Base-by-base conservation (phyloP, 1,284 basidiomycete species). In the Cryptococcus sp. region DNA sequence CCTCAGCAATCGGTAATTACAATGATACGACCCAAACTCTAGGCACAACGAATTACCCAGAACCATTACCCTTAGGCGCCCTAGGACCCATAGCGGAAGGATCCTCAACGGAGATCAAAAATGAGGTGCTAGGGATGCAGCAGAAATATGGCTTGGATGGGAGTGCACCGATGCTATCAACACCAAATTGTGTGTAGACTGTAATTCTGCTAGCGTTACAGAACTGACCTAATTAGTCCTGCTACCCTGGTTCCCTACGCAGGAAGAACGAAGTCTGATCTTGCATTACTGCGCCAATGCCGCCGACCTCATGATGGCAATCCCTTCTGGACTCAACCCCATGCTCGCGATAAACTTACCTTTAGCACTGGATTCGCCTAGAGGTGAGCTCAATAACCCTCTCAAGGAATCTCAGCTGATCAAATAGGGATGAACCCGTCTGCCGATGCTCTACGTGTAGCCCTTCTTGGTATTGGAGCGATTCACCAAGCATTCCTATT, bases 321-420 rank as follows among this genome's bases (percentile, higher is more conserved):
- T 79, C 30, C 77, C 76, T 5, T 64, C 67, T 45, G 73, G 70
- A 37, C 64, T 78, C 46, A 79, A 79, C 58, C 78, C 78, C 2
- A 76, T 79, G 65, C 69, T 78, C 23, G 76, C 76, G 30, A 76
- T 76, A 63, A 77, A 77, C 52, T 65, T 78, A 5, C 78, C 78
- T 8, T 67, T 79, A 30, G 75, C 76, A 14, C 66, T 79, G 14
- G 73, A 71, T 49, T 70, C 69, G 23, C 76, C 72, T 2, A 59
- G 73, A 53, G 71, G 72, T 65, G 49, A 31, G 66, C 53, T 13
- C 3, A 13, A 15, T 13, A 11, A 15, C 41, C 34, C 42, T 1
- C 1, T 46, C 8, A 44, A 8, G 8, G 8, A 5, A 23, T 23
- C 23, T 23, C 23, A 23, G n/a, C 37, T 48, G 48, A 44, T 52